Evolutionary conservation across 139 green algal species (phyloP).

Genomic region (Pseudopediastrum boryanum): DNA sequence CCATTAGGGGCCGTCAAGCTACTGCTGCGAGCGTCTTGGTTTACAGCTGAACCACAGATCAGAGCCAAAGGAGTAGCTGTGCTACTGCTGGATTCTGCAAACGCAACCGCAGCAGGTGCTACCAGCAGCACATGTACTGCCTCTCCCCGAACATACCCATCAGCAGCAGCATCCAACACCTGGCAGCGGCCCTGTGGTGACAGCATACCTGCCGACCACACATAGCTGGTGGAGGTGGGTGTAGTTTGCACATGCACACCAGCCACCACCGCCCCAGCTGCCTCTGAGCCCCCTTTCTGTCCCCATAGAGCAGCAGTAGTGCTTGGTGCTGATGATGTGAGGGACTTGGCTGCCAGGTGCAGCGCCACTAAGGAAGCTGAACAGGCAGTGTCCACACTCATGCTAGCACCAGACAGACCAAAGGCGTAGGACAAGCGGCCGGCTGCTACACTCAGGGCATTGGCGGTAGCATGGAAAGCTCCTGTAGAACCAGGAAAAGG

Average conservation of each 20-base stretch:
- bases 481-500: no score
- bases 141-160: constrained; percentile 86
- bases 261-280: constrained; percentile 45
- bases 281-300: neutral
- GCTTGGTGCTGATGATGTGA: neutral
- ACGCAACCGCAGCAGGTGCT: neutral
- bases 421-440: constrained; percentile 80
- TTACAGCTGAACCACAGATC: constrained; percentile 57
- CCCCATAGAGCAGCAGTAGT: neutral
- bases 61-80: neutral
- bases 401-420: constrained; percentile 41
- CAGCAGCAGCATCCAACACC: constrained; percentile 70
- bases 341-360: constrained; percentile 43
- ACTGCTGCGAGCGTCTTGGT: constrained; percentile 83
- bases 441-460: constrained; percentile 75
- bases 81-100: neutral
- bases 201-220: constrained; percentile 72
- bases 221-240: constrained; percentile 50
- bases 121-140: constrained; percentile 53
- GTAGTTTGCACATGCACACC: constrained; percentile 59
- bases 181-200: constrained; percentile 74
- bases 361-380: constrained; percentile 64
- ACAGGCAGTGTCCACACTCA: constrained; percentile 76
- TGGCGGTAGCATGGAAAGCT: constrained; percentile 75
- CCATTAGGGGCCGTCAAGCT: constrained; percentile 89